Evolutionary conservation across 192 early-diverging fungal species (phyloP).

Genomic region (Podila epigama): DNA sequence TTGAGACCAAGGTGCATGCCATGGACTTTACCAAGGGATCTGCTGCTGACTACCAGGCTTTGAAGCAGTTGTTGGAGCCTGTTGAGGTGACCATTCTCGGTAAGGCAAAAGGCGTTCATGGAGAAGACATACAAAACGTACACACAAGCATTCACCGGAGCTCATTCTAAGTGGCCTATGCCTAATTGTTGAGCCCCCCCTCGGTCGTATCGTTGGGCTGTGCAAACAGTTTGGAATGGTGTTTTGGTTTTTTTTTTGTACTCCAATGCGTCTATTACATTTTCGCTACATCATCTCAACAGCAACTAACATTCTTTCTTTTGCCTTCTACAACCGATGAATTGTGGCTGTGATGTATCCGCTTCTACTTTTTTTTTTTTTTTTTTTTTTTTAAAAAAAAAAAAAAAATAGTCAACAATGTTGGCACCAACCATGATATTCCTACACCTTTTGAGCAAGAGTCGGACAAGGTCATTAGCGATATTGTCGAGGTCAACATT

Average conservation of each 20-base stretch:
- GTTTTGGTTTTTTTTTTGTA: neutral
- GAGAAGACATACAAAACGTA: too few relatives aligned
- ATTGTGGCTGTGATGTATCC: too few relatives aligned
- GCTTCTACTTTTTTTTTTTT: too few relatives aligned
- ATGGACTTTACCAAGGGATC: constrained; percentile 82
- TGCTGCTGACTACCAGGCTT: constrained; percentile 70
- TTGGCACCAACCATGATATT: constrained; percentile 90
- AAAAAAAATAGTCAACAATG: constrained; percentile 96
- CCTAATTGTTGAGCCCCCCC: neutral
- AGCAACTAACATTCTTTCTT: neutral
- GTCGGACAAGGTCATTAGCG: constrained; percentile 62
- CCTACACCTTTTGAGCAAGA: constrained; percentile 89
- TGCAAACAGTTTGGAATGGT: constrained; percentile 18
- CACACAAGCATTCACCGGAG: constrained; percentile 15
- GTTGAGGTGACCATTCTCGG: constrained; percentile 68
- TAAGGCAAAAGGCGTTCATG: constrained; percentile 30
- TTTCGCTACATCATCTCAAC: neutral
- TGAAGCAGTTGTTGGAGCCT: constrained; percentile 62
- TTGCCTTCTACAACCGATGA: neutral
- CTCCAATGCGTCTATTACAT: neutral
- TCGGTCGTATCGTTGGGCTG: neutral
- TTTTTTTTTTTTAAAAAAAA: too few relatives aligned
- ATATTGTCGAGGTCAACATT: constrained; percentile 89
- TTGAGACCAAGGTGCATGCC: constrained; percentile 70
- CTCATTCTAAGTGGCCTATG: constrained; percentile 17